phyloP scores from a whole-genome alignment of 768 basidiomycete species.

The Phlegmacium glaucopus region DNA sequence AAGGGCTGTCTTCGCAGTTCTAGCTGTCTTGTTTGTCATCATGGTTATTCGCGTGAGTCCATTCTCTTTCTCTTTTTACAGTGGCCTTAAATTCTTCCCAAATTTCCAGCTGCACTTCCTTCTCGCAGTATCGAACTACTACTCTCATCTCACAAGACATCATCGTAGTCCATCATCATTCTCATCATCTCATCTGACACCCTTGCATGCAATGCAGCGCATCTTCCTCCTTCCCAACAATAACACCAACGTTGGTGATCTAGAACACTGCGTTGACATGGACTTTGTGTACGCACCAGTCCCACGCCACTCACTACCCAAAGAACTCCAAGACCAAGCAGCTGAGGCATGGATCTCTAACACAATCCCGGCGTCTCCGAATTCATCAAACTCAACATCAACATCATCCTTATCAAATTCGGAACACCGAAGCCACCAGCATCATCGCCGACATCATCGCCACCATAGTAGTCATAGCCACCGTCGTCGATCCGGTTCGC shows the following conservation, averaged over 20 bases:
- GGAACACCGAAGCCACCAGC: constrained; percentile 19
- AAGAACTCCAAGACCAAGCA: constrained; percentile 49
- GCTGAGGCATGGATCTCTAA: constrained; percentile 65
- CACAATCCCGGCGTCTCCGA: constrained; percentile 20
- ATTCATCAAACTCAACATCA: not conserved
- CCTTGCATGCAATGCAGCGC: constrained; percentile 42
- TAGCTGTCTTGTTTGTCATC: constrained; percentile 57
- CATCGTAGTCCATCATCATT: constrained; percentile 12
- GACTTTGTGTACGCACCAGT: constrained; percentile 72
- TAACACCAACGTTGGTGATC: constrained; percentile 11
- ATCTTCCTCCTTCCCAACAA: constrained; percentile 59
- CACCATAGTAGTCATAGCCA: constrained; percentile 23
- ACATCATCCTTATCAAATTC: constrained; percentile 12
- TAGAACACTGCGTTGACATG: constrained; percentile 17
- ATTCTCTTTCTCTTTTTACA: constrained; percentile 3
- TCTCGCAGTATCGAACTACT: constrained; percentile 65
- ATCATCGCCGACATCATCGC: constrained; percentile 25
- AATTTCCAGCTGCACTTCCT: constrained; percentile 68
- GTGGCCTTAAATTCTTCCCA: not conserved
- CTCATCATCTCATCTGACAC: constrained; percentile 4
- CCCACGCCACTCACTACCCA: constrained; percentile 51
- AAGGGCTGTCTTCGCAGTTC: constrained; percentile 54
- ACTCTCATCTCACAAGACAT: constrained; percentile 51
- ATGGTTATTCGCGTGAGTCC: constrained; percentile 63
- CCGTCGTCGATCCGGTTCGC: constrained; percentile 21